These are phyloP conservation scores for Dryas drummondii DNA, from an alignment of 306 rosid species.

Conservation along the genomic window DNA sequence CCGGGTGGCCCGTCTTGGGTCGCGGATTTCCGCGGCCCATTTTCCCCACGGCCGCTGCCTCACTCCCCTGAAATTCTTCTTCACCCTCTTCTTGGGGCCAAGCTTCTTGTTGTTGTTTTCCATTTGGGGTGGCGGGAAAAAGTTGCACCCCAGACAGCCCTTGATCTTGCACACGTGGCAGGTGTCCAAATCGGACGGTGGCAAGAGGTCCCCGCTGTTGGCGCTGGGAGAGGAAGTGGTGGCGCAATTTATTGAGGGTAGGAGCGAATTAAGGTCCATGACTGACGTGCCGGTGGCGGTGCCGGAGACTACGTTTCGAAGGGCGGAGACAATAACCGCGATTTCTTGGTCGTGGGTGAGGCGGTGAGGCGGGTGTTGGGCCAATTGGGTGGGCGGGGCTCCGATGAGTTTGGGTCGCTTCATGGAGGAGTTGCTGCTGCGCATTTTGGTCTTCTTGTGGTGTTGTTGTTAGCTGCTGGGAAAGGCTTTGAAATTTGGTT, in stretches of 20 bases:
- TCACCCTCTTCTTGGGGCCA: conserved; percentile 36
- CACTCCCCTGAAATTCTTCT: conserved; percentile 87
- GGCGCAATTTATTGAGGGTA: background rate
- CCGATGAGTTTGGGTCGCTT: conserved; percentile 16
- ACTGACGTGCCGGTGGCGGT: conserved; percentile 18
- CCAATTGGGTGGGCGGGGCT: background rate
- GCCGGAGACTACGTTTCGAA: conserved; percentile 75
- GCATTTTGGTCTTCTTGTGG: too few species aligned
- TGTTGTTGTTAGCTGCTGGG: too few species aligned
- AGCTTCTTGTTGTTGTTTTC: background rate
- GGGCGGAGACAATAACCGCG: conserved; percentile 69
- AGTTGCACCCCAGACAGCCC: conserved; percentile 65
- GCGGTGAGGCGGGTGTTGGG: background rate
- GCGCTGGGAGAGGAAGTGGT: background rate
- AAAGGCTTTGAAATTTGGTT: too few species aligned
- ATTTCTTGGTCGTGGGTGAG: conserved; percentile 64
- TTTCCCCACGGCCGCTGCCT: conserved; percentile 97
- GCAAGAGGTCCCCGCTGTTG: background rate
- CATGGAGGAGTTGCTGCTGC: conserved; percentile 24
- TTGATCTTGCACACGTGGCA: conserved; percentile 51
- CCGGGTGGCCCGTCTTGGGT: conserved; percentile 63
- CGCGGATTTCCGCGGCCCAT: conserved; percentile 94
- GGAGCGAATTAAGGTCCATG: conserved; percentile 7
- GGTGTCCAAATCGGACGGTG: conserved; percentile 34
- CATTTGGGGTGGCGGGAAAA: conserved; percentile 43